Evolutionary conservation across 495 filamentous ascomycete genomes (phyloP).

Genomic region (Lindgomyces ingoldianus): DNA sequence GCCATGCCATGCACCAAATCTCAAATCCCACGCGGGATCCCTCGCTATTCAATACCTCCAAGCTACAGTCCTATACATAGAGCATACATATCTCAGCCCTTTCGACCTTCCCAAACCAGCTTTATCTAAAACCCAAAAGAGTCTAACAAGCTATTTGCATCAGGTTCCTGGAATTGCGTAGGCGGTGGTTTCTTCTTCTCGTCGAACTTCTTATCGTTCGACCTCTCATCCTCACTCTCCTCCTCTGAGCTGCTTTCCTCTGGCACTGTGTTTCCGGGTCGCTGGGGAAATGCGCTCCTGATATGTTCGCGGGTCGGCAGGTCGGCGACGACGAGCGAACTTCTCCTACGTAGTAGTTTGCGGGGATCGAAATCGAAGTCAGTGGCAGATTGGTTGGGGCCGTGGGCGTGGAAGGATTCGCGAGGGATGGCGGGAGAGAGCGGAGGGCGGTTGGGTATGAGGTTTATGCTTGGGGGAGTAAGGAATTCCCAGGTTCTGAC

Average conservation of each 20-base stretch:
- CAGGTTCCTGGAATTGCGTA: slow-evolving; percentile 88
- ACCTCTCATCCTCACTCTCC: slow-evolving; percentile 38
- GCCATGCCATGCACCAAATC: neutral
- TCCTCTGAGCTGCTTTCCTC: slow-evolving; percentile 36
- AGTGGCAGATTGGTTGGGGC: slow-evolving; percentile 28
- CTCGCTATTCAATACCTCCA: neutral
- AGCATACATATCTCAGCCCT: neutral
- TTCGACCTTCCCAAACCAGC: neutral
- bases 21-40: neutral
- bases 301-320: slow-evolving; percentile 51
- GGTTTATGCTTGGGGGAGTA: slow-evolving; percentile 45
- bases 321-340: slow-evolving; percentile 80
- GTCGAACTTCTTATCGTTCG: slow-evolving; percentile 36
- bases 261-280: slow-evolving; percentile 20
- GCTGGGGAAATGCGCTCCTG: neutral
- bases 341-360: slow-evolving; percentile 68
- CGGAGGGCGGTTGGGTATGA: slow-evolving; percentile 49
- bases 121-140: slow-evolving; percentile 46
- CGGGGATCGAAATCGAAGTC: slow-evolving; percentile 57
- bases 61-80: neutral
- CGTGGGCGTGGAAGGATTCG: slow-evolving; percentile 20
- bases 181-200: slow-evolving; percentile 60
- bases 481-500: slow-evolving; percentile 51
- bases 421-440: slow-evolving; percentile 28
- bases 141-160: slow-evolving; percentile 64